These are phyloP conservation scores for Citrus hindsii DNA, from an alignment of 345 rosid genomes.

Conservation along the genomic window DNA sequence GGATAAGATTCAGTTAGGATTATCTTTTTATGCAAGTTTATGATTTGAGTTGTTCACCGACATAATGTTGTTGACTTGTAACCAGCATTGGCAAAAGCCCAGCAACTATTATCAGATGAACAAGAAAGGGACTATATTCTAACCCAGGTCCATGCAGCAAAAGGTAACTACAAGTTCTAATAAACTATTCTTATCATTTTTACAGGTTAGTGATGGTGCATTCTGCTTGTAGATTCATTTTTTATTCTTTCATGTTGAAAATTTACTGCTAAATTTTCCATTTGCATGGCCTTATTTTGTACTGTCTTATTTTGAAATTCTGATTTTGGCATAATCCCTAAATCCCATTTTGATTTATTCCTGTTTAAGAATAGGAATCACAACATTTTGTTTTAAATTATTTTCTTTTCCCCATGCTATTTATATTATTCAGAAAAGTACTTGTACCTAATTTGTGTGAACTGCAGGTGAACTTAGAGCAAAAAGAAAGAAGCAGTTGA, in stretches of 20 bases:
- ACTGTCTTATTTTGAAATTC: neutral
- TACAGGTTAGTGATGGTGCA: neutral
- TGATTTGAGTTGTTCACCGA: slow-evolving; percentile 13
- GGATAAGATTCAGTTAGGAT: neutral
- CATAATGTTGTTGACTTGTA: slow-evolving; percentile 25
- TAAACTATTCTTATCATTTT: neutral
- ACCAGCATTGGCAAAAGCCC: slow-evolving; percentile 94
- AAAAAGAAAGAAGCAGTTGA: slow-evolving; percentile 91
- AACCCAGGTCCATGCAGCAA: slow-evolving; percentile 80
- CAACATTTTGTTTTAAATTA: neutral
- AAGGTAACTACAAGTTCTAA: slow-evolving; percentile 43
- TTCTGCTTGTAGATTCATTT: slow-evolving; percentile 1
- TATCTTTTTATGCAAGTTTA: neutral
- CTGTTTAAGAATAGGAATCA: neutral
- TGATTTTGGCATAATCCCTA: neutral
- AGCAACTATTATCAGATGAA: slow-evolving; percentile 69
- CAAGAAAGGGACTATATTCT: slow-evolving; percentile 92
- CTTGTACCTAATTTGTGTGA: slow-evolving; percentile 19
- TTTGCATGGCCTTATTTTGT: neutral
- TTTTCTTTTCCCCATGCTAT: neutral
- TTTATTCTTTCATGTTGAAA: neutral
- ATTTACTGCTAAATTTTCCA: neutral
- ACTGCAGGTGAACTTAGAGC: slow-evolving; percentile 86
- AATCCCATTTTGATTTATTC: neutral
- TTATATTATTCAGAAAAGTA: neutral